Evolutionary conservation across 2,329 filamentous ascomycete species (phyloP), one percentile per base, ranked within the genome.

Genomic region (Coccinonectria pachysandricola): DNA sequence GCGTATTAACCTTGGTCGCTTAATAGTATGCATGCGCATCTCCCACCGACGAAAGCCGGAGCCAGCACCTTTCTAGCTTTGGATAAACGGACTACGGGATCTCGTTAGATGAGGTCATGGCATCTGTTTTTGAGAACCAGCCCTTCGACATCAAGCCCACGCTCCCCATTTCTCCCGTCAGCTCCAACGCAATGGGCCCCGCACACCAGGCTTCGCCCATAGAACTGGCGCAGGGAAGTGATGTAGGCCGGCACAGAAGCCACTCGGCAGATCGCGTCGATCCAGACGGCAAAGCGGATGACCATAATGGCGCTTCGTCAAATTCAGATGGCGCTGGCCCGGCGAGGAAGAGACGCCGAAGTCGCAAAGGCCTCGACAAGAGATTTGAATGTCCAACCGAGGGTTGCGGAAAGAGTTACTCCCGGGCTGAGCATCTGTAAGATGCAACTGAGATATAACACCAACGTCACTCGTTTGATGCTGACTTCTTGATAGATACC

Each of bases 341-440:
- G 30, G 71, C 84, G 52, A 65, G 79, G 30, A 75, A 85, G 56
- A 63, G 79, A 31, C 62, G 79, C 40, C 62, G 80, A 29, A 86
- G 80, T 56, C 72, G 81, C 38, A 86, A 86, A 52, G 79, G 79
- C 3, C 59, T 84, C 20, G 81, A 86, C 52, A 87, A 86, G 59
- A 75, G 77, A 47, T 88, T 86, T 38, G 78, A 82, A 46, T 98
- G 91, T 50, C 78, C 80, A 5, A 75, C 85, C 33, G 77, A 83
- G 39, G 84, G 80, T 19, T 98, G 91, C 47, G 87, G 85, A 20
- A 98, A 95, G 65, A 92, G 80, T 51, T 98, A 98, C 54, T 95
- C 88, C 14, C 74, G 91, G 50, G 88, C 91, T 7, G 91, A 96
- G 58, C 91, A 98, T 62, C 64, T 98, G 62, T 95, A 72, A 67